A percentile compares a stretch with the other conserved stretches of the same genome.
Conservation (phyloP, 1,284 basidiomycete species). For the Papiliotrema nemorosa region DNA sequence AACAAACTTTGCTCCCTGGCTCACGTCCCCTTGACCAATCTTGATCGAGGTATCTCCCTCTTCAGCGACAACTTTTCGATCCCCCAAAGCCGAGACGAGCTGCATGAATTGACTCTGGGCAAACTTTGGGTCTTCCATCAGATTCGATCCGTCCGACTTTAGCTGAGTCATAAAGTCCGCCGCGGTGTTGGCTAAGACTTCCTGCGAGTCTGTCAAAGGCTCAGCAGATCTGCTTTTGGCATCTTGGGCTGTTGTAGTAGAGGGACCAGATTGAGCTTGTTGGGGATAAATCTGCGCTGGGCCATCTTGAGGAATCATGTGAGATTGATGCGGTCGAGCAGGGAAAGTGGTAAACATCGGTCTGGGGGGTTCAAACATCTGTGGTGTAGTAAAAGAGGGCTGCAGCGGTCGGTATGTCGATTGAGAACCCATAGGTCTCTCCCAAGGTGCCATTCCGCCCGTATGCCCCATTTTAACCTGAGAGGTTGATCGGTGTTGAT, state of each 20-base stretch:
- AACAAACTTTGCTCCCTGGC: slow-evolving; percentile 45
- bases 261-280: not conserved
- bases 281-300: not conserved
- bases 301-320: not conserved
- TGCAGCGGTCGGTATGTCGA: no score
- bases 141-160: slow-evolving; percentile 41
- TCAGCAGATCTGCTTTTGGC: not conserved
- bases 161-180: slow-evolving; percentile 67
- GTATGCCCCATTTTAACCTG: no score
- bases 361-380: no score
- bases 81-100: slow-evolving; percentile 79
- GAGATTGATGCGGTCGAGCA: no score
- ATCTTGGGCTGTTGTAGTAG: not conserved
- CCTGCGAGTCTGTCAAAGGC: slow-evolving; percentile 49
- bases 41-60: slow-evolving; percentile 46
- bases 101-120: slow-evolving; percentile 80
- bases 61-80: slow-evolving; percentile 76
- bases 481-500: no score
- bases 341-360: no score
- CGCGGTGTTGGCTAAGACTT: slow-evolving; percentile 72
- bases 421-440: no score
- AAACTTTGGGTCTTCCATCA: slow-evolving; percentile 75
- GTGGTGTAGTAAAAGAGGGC: no score
- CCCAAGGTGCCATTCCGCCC: no score
- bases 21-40: slow-evolving; percentile 32